Conservation (phyloP, 2,329 filamentous ascomycete genomes). For the Diatrype stigma region DNA sequence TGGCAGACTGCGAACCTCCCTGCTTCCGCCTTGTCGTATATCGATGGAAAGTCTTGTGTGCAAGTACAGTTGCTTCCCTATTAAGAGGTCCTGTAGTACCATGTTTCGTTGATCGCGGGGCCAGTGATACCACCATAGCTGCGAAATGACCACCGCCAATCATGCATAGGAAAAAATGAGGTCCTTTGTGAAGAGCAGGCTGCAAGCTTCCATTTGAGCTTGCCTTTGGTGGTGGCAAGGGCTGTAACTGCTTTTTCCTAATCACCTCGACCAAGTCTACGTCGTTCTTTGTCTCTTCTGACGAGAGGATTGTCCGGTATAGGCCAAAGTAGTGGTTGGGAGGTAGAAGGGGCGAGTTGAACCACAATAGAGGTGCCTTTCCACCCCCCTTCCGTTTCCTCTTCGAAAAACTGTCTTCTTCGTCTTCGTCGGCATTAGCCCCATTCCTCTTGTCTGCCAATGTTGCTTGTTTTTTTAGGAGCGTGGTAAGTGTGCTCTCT, state of each 20-base stretch:
- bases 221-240: constrained; percentile 50
- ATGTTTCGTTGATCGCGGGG: constrained; percentile 72
- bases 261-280: constrained; percentile 62
- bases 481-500: constrained; percentile 67
- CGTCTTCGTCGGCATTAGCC: constrained; percentile 42
- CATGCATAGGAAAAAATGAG: constrained; percentile 96
- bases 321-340: constrained; percentile 77
- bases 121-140: constrained; percentile 87
- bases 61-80: constrained; percentile 79
- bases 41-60: constrained; percentile 95
- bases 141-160: constrained; percentile 97
- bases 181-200: constrained; percentile 58
- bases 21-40: constrained; percentile 97
- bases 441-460: constrained; percentile 52
- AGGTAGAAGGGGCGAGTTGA: constrained; percentile 70
- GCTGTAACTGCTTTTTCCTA: constrained; percentile 70
- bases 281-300: constrained; percentile 63
- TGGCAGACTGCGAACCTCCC: constrained; percentile 90
- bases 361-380: constrained; percentile 79
- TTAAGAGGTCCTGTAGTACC: constrained; percentile 66
- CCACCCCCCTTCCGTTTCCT: constrained; percentile 53
- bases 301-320: constrained; percentile 77
- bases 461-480: constrained; percentile 80
- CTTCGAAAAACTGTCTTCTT: constrained; percentile 41
- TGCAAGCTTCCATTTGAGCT: constrained; percentile 55